Conservation (phyloP, 2,329 filamentous ascomycete genomes). For the Nigrospora oryzae region DNA sequence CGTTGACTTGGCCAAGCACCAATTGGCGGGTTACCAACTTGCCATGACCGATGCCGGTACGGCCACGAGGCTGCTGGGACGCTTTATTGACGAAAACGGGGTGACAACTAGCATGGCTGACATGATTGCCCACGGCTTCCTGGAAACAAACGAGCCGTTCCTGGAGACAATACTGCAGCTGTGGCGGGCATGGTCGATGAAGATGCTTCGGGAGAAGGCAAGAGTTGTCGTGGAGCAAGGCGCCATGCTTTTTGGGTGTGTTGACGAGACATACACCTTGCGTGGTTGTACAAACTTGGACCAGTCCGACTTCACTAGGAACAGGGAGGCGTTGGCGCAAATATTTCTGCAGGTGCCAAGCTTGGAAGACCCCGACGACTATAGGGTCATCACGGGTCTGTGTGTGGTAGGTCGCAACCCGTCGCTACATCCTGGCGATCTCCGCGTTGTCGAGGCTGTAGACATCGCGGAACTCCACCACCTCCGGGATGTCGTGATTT, state of each 20-base stretch:
- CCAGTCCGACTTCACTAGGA: conserved; percentile 29
- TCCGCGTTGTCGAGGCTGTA: conserved; percentile 80
- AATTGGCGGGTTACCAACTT: conserved; percentile 58
- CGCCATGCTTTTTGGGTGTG: conserved; percentile 79
- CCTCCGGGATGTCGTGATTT: conserved; percentile 77
- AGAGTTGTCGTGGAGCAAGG: conserved; percentile 74
- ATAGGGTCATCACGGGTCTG: conserved; percentile 62
- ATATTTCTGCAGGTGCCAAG: conserved; percentile 77
- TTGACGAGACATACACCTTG: conserved; percentile 74
- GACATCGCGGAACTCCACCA: conserved; percentile 66
- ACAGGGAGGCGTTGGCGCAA: conserved; percentile 57
- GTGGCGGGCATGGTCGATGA: conserved; percentile 86
- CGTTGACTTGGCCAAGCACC: conserved; percentile 53
- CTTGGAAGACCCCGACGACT: conserved; percentile 40
- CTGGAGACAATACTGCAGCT: conserved; percentile 68
- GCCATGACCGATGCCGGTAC: conserved; percentile 59
- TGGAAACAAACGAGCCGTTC: conserved; percentile 68
- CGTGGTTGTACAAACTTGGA: conserved; percentile 57
- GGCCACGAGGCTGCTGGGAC: conserved; percentile 61
- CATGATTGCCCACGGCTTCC: conserved; percentile 76
- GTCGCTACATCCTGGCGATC: conserved; percentile 85
- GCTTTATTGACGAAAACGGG: conserved; percentile 78
- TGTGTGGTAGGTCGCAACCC: conserved; percentile 89
- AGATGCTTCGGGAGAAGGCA: conserved; percentile 86
- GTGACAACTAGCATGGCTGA: conserved; percentile 65